Evolutionary conservation across 164 flowering plant genomes (phyloP).

Genomic region (Vitis labrusca): DNA sequence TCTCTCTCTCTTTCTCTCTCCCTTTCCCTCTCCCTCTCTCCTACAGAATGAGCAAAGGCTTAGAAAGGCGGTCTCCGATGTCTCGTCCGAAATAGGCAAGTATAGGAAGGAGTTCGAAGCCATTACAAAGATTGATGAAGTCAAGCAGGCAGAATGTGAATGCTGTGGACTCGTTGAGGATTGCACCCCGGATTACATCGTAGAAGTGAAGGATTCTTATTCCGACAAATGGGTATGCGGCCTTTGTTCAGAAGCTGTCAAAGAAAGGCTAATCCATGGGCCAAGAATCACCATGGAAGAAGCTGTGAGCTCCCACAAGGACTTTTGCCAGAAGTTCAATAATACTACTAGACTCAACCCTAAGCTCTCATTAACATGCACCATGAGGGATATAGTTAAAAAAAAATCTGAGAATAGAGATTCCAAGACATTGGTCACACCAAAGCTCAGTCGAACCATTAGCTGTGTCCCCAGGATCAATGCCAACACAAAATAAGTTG

Average conservation of each 20-base stretch:
- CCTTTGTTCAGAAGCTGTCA: constrained; percentile 65
- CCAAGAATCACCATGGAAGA: constrained; percentile 25
- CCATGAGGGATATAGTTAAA: constrained; percentile 52
- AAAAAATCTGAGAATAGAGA: constrained; percentile 29
- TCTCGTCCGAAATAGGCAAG: constrained; percentile 22
- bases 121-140: constrained; percentile 14
- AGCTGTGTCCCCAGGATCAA: constrained; percentile 37
- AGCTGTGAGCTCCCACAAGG: constrained; percentile 47
- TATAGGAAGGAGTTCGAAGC: constrained; percentile 9
- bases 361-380: constrained; percentile 42
- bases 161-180: constrained; percentile 67
- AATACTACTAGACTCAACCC: constrained; percentile 53
- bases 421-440: neutral
- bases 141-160: constrained; percentile 40
- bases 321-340: constrained; percentile 48
- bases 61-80: constrained; percentile 39
- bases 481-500: neutral
- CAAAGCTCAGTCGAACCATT: constrained; percentile 26
- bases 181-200: constrained; percentile 51
- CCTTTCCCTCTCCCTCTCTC: neutral
- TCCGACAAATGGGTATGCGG: constrained; percentile 67
- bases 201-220: constrained; percentile 22
- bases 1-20: neutral
- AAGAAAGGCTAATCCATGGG: constrained; percentile 27
- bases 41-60: constrained; percentile 31